Conservation (phyloP, 2,329 filamentous ascomycete genomes). For the Pochonia chlamydosporia region DNA sequence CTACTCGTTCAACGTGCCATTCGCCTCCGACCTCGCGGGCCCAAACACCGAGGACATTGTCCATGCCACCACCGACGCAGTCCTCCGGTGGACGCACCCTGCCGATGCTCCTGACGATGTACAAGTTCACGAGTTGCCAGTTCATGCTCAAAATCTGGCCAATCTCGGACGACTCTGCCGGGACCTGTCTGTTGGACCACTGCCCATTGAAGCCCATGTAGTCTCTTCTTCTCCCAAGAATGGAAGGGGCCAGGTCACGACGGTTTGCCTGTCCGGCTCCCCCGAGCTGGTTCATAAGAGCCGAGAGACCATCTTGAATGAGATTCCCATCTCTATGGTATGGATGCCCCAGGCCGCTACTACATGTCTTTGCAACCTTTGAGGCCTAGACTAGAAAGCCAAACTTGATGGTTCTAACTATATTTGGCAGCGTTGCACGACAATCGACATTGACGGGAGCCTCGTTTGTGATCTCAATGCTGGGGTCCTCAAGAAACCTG, state of each 20-base stretch:
- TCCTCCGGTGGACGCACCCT: constrained; percentile 89
- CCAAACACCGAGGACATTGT: constrained; percentile 93
- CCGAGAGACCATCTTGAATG: constrained; percentile 82
- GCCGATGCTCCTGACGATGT: constrained; percentile 79
- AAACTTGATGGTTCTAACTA: constrained; percentile 10
- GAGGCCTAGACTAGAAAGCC: neutral
- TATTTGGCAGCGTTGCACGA: constrained; percentile 64
- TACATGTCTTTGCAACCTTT: neutral
- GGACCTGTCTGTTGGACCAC: constrained; percentile 64
- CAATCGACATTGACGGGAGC: constrained; percentile 87
- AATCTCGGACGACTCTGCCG: constrained; percentile 74
- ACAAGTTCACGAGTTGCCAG: constrained; percentile 82
- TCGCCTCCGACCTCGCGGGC: constrained; percentile 84
- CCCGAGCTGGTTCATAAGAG: constrained; percentile 85
- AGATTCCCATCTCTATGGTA: constrained; percentile 90
- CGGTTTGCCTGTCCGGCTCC: constrained; percentile 84
- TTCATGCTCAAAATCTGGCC: constrained; percentile 82
- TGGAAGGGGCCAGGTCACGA: constrained; percentile 66
- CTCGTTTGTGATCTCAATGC: constrained; percentile 71
- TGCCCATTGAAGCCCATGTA: constrained; percentile 78
- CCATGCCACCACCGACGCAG: constrained; percentile 81
- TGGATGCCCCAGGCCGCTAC: constrained; percentile 25
- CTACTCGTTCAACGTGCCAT: constrained; percentile 95
- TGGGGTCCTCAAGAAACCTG: constrained; percentile 65
- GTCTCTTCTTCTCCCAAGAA: constrained; percentile 74